phyloP scores from a whole-genome alignment of 139 green algal genomes.

The Asterochloris erici region DNA sequence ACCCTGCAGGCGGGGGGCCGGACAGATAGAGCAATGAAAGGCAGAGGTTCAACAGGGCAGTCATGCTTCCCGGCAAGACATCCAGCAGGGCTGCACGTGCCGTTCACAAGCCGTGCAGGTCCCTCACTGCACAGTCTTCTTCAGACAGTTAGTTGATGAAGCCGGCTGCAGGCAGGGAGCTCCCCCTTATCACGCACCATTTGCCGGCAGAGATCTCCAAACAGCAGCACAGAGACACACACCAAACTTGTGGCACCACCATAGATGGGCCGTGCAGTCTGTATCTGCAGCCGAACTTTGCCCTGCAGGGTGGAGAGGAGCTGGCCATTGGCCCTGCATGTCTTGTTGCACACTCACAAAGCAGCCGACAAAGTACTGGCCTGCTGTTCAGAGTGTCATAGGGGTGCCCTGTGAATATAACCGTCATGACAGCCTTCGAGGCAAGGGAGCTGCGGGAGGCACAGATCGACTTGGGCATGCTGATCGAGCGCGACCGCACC shows the following conservation, averaged over 20 bases:
- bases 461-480: too few relatives aligned
- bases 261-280: constrained; percentile 88
- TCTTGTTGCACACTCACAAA: background rate
- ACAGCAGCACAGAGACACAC: background rate
- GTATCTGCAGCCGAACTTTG: constrained; percentile 91
- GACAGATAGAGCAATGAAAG: too few relatives aligned
- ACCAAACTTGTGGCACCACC: constrained; percentile 35
- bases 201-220: background rate
- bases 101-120: constrained; percentile 87
- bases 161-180: constrained; percentile 52
- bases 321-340: background rate
- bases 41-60: background rate
- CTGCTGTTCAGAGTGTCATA: constrained; percentile 40
- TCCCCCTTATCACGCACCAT: background rate
- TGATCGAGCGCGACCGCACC: too few relatives aligned
- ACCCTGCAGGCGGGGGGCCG: constrained; percentile 46
- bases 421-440: constrained; percentile 84
- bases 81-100: constrained; percentile 24
- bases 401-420: constrained; percentile 84
- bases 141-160: constrained; percentile 83
- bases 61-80: background rate
- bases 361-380: too few relatives aligned
- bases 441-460: background rate
- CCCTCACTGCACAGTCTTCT: constrained; percentile 92
- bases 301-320: constrained; percentile 42